Conservation (phyloP, 148 eudicot genomes). For the Diospyros kaki region DNA sequence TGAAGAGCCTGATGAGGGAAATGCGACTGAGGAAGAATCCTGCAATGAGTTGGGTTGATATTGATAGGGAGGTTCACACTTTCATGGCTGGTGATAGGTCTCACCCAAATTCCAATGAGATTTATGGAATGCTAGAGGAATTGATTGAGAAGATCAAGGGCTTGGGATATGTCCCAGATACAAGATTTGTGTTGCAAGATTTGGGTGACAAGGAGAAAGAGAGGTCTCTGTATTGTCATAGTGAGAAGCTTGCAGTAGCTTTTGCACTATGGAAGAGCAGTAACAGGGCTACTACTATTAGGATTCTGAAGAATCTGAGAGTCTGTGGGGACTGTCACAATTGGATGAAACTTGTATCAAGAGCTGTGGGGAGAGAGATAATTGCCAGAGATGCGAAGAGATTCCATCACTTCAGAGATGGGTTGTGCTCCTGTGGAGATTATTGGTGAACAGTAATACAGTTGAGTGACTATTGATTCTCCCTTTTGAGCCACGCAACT, state of each 20-base stretch:
- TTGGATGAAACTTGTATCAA: conserved; percentile 34
- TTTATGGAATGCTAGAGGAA: conserved; percentile 23
- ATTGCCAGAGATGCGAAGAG: conserved; percentile 46
- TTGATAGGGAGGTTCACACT: conserved; percentile 37
- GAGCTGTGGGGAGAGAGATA: conserved; percentile 33
- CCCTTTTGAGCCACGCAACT: background rate
- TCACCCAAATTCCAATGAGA: conserved; percentile 26
- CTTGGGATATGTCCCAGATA: conserved; percentile 43
- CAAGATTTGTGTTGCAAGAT: conserved; percentile 31
- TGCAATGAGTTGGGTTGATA: conserved; percentile 44
- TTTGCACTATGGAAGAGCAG: conserved; percentile 32
- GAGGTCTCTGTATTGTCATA: conserved; percentile 36
- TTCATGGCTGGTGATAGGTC: conserved; percentile 37
- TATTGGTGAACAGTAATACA: conserved; percentile 33
- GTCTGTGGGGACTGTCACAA: conserved; percentile 50
- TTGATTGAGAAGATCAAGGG: conserved; percentile 27
- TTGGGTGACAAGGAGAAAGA: conserved; percentile 39
- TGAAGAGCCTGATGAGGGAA: conserved; percentile 34
- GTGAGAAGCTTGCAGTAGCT: conserved; percentile 43
- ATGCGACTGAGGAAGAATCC: conserved; percentile 30
- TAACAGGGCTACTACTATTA: conserved; percentile 20
- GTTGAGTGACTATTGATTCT: background rate
- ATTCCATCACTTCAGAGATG: conserved; percentile 46
- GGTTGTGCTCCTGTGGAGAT: conserved; percentile 43
- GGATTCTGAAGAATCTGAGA: conserved; percentile 43